Conservation (phyloP, 768 basidiomycete species). For the Boletus rex-veris region DNA sequence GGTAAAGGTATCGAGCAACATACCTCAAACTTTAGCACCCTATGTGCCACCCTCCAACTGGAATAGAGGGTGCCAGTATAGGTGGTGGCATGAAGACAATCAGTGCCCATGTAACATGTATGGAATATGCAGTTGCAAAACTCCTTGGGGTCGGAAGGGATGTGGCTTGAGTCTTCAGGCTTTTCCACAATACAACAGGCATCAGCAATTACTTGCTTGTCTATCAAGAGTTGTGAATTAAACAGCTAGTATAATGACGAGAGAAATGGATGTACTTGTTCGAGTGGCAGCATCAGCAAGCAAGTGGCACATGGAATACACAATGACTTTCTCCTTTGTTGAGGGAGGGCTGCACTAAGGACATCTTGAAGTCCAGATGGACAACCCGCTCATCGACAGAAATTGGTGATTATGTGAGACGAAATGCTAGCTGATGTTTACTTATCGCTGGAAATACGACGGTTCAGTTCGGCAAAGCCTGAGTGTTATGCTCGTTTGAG, state of each 20-base stretch:
- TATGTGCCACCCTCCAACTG: no score
- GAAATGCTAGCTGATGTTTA: no score
- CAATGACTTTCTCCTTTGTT: slow-evolving; percentile 51
- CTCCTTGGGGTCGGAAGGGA: slow-evolving; percentile 85
- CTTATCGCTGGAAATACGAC: no score
- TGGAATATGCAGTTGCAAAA: slow-evolving; percentile 88
- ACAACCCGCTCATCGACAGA: no score
- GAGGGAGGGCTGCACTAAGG: no score
- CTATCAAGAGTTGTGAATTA: slow-evolving; percentile 33
- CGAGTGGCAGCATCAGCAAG: slow-evolving; percentile 74
- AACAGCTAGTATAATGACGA: not conserved
- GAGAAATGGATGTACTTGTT: slow-evolving; percentile 35
- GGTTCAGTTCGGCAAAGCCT: no score
- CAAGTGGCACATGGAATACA: slow-evolving; percentile 93
- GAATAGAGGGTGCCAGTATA: no score
- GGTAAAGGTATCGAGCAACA: no score
- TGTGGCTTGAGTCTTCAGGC: slow-evolving; percentile 71
- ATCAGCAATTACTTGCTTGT: slow-evolving; percentile 84
- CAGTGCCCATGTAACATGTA: slow-evolving; percentile 98
- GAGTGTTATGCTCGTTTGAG: no score
- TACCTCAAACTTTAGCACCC: no score
- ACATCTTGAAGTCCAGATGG: no score
- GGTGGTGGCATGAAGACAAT: slow-evolving; percentile 23
- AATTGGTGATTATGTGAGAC: no score
- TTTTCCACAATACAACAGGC: slow-evolving; percentile 88